Conservation (phyloP, 164 flowering plant genomes). For the Tetrastigma voinierianum region DNA sequence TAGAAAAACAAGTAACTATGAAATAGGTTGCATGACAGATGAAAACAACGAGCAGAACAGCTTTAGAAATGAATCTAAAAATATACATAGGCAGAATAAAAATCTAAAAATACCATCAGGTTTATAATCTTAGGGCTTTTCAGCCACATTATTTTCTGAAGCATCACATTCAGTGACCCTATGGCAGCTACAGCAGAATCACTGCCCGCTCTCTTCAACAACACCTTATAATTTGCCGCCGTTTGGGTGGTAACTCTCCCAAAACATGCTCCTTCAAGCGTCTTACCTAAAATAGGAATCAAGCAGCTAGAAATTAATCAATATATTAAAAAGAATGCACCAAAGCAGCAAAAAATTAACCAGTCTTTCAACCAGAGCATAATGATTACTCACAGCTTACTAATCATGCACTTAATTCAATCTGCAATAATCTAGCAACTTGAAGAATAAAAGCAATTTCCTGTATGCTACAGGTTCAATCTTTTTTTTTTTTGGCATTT, state of each 20-base stretch:
- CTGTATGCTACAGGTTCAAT: too few species aligned
- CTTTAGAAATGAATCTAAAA: neutral
- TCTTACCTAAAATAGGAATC: slow-evolving; percentile 53
- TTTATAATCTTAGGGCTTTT: slow-evolving; percentile 17
- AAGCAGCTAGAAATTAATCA: neutral
- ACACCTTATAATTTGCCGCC: slow-evolving; percentile 76
- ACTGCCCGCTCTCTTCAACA: slow-evolving; percentile 61
- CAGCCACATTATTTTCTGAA: slow-evolving; percentile 25
- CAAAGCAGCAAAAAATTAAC: neutral
- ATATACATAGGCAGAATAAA: neutral
- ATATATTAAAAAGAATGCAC: neutral
- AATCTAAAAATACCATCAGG: slow-evolving; percentile 32
- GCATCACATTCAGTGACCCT: slow-evolving; percentile 19
- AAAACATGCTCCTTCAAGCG: slow-evolving; percentile 91
- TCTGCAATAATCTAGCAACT: too few species aligned
- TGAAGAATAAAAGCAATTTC: too few species aligned
- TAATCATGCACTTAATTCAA: too few species aligned
- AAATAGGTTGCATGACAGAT: neutral
- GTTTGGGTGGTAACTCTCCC: slow-evolving; percentile 83
- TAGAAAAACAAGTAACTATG: neutral
- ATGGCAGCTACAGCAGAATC: slow-evolving; percentile 43
- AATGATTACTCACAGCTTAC: too few species aligned
- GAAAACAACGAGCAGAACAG: neutral
- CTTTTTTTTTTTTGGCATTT: too few species aligned
- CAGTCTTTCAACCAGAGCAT: neutral